Conservation (phyloP, 768 basidiomycete species). For the Porphyrellus cyaneotinctus region DNA sequence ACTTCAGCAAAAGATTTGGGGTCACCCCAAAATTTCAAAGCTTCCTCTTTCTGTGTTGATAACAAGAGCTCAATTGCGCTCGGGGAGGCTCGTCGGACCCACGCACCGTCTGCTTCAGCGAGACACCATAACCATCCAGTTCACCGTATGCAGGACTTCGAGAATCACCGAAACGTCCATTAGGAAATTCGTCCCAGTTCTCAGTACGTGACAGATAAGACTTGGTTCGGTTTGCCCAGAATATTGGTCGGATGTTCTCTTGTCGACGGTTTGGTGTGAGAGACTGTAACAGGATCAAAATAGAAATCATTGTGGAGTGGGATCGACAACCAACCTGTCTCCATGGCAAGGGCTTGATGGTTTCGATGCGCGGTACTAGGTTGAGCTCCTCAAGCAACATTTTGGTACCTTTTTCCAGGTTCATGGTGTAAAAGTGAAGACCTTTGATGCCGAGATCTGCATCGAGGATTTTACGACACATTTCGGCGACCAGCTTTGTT, state of each 20-base stretch:
- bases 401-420: constrained; percentile 90
- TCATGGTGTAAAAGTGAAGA: constrained; percentile 97
- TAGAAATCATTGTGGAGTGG: background rate
- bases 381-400: constrained; percentile 93
- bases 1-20: constrained; percentile 68
- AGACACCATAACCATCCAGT: constrained; percentile 93
- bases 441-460: constrained; percentile 82
- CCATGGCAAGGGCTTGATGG: constrained; percentile 95
- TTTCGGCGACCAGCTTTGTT: constrained; percentile 89
- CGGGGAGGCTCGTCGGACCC: background rate
- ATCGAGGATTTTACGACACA: constrained; percentile 84
- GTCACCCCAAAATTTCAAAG: constrained; percentile 81
- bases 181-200: constrained; percentile 99
- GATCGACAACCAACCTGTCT: constrained; percentile 60
- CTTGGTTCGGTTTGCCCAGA: constrained; percentile 96
- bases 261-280: constrained; percentile 88
- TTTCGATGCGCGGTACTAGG: constrained; percentile 83
- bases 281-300: constrained; percentile 44
- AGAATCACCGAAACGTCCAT: constrained; percentile 97
- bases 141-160: constrained; percentile 98
- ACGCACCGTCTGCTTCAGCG: constrained; percentile 81
- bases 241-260: constrained; percentile 95
- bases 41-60: constrained; percentile 76
- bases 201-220: constrained; percentile 95
- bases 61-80: constrained; percentile 6